Evolutionary conservation across 1,284 basidiomycete species (phyloP), one percentile per base, ranked within the genome.

Genomic region (Athelia psychrophila): DNA sequence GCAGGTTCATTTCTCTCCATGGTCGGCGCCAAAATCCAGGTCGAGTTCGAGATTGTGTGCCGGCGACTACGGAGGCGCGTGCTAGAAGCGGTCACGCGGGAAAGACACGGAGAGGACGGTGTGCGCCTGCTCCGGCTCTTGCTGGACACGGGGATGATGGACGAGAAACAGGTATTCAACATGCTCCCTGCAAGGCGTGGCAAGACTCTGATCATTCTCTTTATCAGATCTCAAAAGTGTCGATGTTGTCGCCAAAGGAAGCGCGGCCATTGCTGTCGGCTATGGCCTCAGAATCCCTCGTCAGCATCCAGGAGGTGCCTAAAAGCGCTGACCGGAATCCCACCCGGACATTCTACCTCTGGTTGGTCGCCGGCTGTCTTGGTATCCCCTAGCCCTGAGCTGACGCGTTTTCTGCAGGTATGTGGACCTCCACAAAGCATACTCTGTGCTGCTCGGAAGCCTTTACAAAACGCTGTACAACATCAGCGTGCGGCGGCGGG

Each of bases 401-500:
- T 49, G 10, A 20, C 22, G 22, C 25, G 22, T n/a, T n/a, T n/a
- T 24, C 5, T 33, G 3, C 53, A 91, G 88, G 88, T 84, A 88
- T 63, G 90, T 96, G 50, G 93, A 97, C 68, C 76, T 91, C 6
- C 75, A 79, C 33, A 91, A 93, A 64, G 89, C 90, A 6, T 92
- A 89, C 62, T 82, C 86, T 8, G 79, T 85, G 16, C 75, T 96
- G 18, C 74, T 95, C 12, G 80, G 80, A 25, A 81, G 81, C 56
- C 73, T 95, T 36, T 95, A 95, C 78, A 95, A 95, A 70, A 92
- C 89, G 0, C 64, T 96, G 50, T 92, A 82, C 62, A 97, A 97
- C 64, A 84, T 96, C 52, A 74, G 82, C 13, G 77, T 80, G 60
- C 81, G 94, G 38, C 78, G 84, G 53, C 78, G 80, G 55, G 79